Percentiles rank a stretch among this genome's conserved stretches.
Conservation (phyloP, 164 flowering plant species). For the Euptelea pleiosperma region DNA sequence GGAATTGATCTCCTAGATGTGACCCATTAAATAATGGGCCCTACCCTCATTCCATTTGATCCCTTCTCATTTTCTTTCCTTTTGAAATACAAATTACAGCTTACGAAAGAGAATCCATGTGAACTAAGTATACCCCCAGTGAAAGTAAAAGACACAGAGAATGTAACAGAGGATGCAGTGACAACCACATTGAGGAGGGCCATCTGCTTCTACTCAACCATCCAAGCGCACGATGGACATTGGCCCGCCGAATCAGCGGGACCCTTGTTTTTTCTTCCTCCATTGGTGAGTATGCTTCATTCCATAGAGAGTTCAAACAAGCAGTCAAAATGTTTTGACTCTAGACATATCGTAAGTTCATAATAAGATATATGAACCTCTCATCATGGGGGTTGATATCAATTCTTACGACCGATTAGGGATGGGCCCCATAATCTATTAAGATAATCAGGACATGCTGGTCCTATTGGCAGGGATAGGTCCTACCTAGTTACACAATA, state of each 20-base stretch:
- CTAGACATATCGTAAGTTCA: neutral
- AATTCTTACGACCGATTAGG: neutral
- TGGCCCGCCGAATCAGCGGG: conserved; percentile 71
- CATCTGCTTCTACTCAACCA: conserved; percentile 36
- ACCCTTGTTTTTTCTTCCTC: conserved; percentile 56
- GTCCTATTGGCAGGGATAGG: too few species aligned
- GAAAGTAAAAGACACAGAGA: conserved; percentile 29
- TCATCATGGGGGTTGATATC: neutral
- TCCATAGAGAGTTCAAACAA: too few species aligned
- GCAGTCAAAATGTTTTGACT: neutral
- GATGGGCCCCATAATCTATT: too few species aligned
- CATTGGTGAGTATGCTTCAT: conserved; percentile 36
- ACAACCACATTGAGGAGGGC: conserved; percentile 40
- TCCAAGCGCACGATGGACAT: conserved; percentile 66
- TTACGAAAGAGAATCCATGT: conserved; percentile 29
- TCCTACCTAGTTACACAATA: too few species aligned
- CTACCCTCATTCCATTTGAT: too few species aligned
- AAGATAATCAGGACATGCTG: neutral
- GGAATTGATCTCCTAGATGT: too few species aligned
- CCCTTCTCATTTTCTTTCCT: too few species aligned
- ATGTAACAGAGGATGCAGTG: conserved; percentile 33
- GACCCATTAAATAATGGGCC: too few species aligned
- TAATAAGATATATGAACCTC: neutral
- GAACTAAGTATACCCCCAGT: conserved; percentile 19
- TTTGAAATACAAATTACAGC: too few species aligned